Evolutionary conservation across 2,329 filamentous ascomycete species (phyloP).

Genomic region (Claviceps fusiformis): DNA sequence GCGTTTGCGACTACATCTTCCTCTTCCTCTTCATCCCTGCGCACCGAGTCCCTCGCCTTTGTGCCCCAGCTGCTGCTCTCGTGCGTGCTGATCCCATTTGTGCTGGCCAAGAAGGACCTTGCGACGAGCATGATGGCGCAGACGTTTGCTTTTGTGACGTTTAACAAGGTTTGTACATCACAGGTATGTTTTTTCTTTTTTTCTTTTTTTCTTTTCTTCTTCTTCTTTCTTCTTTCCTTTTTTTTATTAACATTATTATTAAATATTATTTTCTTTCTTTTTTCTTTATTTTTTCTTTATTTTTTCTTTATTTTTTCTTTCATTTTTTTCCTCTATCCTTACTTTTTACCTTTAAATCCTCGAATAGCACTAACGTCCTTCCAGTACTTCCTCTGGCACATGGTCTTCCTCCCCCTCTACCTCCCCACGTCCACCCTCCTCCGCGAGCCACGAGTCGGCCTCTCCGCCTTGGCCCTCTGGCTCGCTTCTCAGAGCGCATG

Average conservation of each 20-base stretch:
- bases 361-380: too few relatives aligned
- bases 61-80: constrained; percentile 75
- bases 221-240: background rate
- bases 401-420: constrained; percentile 84
- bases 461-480: constrained; percentile 58
- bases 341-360: too few relatives aligned
- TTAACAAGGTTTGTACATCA: constrained; percentile 98
- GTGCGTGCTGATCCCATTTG: constrained; percentile 59
- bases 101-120: constrained; percentile 68
- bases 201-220: background rate
- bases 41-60: constrained; percentile 72
- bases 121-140: constrained; percentile 81
- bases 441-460: constrained; percentile 42
- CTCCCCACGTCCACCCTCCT: constrained; percentile 69
- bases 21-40: constrained; percentile 24
- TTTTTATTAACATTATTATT: background rate
- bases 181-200: constrained; percentile 44
- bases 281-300: too few relatives aligned
- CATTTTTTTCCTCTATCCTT: too few relatives aligned
- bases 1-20: too few relatives aligned
- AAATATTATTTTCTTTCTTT: background rate
- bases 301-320: too few relatives aligned
- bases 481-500: constrained; percentile 59
- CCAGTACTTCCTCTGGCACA: constrained; percentile 97
- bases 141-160: constrained; percentile 92